Evolutionary conservation across 139 green algal species (phyloP).

Genomic region (Bryopsis sp.): DNA sequence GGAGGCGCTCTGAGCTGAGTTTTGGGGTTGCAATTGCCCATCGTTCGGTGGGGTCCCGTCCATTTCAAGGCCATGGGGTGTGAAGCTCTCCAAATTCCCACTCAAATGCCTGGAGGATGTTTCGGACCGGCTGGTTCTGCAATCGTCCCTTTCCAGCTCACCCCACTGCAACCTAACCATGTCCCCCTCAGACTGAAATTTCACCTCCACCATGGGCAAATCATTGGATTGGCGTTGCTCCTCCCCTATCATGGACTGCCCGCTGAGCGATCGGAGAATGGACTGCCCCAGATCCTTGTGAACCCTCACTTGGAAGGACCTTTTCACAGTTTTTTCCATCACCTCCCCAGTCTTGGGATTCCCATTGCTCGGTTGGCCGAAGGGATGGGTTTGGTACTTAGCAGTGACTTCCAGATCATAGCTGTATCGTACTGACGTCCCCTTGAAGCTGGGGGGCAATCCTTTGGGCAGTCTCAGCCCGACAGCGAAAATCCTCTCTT

Average conservation of each 20-base stretch:
- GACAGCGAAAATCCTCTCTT: slow-evolving; percentile 5
- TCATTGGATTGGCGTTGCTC: too few relatives aligned
- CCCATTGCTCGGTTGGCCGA: background rate
- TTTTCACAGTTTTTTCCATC: background rate
- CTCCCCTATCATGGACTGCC: background rate
- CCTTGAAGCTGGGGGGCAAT: slow-evolving; percentile 15
- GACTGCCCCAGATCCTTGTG: background rate
- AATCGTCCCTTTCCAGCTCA: background rate
- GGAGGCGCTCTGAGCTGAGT: background rate
- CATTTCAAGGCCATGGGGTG: too few relatives aligned
- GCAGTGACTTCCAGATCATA: slow-evolving; percentile 5
- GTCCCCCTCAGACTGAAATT: background rate
- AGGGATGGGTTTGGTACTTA: background rate
- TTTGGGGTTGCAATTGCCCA: too few relatives aligned
- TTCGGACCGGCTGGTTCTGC: background rate
- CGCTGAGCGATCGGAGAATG: background rate
- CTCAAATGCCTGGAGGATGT: too few relatives aligned
- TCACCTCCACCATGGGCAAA: slow-evolving; percentile 12
- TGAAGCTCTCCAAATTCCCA: too few relatives aligned
- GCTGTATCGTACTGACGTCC: slow-evolving; percentile 9
- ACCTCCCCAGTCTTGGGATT: background rate
- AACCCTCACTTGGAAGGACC: slow-evolving; percentile 1
- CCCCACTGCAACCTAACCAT: slow-evolving; percentile 4
- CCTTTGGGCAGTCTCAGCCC: background rate
- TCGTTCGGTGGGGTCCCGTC: too few relatives aligned